These are phyloP conservation scores for Castanopsis chinensis DNA, from an alignment of 306 rosid species.

Conservation along the genomic window DNA sequence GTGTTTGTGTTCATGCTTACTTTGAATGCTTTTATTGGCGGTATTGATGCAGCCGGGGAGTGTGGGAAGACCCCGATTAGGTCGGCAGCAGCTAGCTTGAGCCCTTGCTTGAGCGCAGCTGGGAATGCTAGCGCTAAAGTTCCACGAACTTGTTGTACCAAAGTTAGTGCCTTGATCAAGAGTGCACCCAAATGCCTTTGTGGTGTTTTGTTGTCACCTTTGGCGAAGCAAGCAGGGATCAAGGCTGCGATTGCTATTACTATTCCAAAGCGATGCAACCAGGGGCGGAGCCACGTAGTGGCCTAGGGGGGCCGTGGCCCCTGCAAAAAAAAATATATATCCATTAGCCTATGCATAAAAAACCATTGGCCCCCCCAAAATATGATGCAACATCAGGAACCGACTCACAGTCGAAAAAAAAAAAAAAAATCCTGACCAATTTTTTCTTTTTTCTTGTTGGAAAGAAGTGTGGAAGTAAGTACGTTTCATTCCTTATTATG, in stretches of 20 bases:
- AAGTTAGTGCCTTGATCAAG: constrained; percentile 58
- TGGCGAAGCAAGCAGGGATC: constrained; percentile 74
- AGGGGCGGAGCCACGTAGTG: no score
- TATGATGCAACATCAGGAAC: no score
- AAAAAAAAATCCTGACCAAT: no score
- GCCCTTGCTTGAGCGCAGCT: constrained; percentile 70
- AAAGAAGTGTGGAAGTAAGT: no score
- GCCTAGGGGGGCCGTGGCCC: no score
- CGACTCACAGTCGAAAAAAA: no score
- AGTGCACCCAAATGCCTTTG: constrained; percentile 74
- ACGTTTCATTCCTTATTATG: no score
- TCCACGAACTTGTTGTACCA: constrained; percentile 64
- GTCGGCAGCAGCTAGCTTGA: constrained; percentile 72
- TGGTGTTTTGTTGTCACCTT: constrained; percentile 74
- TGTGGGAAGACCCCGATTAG: constrained; percentile 80
- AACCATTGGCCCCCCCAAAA: no score
- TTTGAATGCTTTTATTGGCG: background rate
- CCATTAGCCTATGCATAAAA: no score
- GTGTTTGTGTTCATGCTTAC: constrained; percentile 19
- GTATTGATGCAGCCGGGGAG: constrained; percentile 64
- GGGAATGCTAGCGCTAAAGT: constrained; percentile 50
- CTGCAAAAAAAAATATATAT: no score
- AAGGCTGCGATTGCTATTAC: constrained; percentile 72
- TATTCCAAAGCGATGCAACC: constrained; percentile 84
- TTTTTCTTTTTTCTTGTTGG: no score